Conservation (phyloP, 2,329 filamentous ascomycete genomes). For the Plectosphaerella sp. region DNA sequence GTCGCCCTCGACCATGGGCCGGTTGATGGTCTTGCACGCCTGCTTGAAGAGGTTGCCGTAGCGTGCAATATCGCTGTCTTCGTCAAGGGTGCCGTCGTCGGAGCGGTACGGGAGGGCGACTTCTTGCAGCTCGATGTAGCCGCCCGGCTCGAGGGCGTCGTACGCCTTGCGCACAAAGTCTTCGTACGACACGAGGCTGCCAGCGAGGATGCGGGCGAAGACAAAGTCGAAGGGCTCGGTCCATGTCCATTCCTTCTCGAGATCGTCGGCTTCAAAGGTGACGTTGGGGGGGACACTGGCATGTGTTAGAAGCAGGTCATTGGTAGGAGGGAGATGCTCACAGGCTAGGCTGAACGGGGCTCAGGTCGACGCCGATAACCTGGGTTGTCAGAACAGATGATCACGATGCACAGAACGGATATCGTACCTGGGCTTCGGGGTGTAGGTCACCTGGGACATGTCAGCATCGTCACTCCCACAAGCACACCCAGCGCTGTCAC, state of each 20-base stretch:
- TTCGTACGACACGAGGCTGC: slow-evolving; percentile 19
- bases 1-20: slow-evolving; percentile 20
- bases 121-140: slow-evolving; percentile 28
- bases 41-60: slow-evolving; percentile 24
- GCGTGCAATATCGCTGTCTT: slow-evolving; percentile 19
- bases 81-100: slow-evolving; percentile 23
- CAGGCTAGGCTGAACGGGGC: slow-evolving; percentile 27
- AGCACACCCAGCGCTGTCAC: neutral
- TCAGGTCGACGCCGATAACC: slow-evolving; percentile 24
- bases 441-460: slow-evolving; percentile 19
- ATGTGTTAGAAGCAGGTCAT: neutral
- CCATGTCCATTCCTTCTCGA: slow-evolving; percentile 28
- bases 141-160: slow-evolving; percentile 24
- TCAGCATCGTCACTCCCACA: slow-evolving; percentile 6
- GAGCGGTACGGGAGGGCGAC: slow-evolving; percentile 19
- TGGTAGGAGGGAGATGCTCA: slow-evolving; percentile 9
- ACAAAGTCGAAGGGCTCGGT: slow-evolving; percentile 28
- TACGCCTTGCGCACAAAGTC: slow-evolving; percentile 18
- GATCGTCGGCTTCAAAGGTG: slow-evolving; percentile 35
- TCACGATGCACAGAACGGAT: neutral
- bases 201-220: slow-evolving; percentile 24
- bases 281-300: slow-evolving; percentile 37
- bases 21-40: slow-evolving; percentile 21
- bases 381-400: neutral
- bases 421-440: slow-evolving; percentile 21